Percentiles rank a stretch among this genome's conserved stretches.
These are phyloP conservation scores for Naganishia kalamii DNA, from an alignment of 768 basidiomycete genomes.

Conservation along the genomic window DNA sequence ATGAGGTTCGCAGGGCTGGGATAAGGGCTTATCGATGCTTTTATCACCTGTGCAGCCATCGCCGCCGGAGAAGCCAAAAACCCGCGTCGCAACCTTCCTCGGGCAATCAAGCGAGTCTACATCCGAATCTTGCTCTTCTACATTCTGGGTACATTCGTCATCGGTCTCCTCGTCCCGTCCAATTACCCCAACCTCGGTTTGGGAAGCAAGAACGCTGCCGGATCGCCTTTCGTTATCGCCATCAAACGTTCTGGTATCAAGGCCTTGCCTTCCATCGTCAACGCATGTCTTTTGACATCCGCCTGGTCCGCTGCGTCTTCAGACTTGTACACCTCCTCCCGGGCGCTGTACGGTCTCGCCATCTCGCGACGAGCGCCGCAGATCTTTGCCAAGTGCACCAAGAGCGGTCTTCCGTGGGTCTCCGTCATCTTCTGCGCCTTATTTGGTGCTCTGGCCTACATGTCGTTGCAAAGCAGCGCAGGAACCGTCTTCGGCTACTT, in stretches of 20 bases:
- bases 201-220: slow-evolving; percentile 58
- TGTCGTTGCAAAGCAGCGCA: slow-evolving; percentile 63
- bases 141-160: slow-evolving; percentile 56
- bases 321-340: slow-evolving; percentile 80
- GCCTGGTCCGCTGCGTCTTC: slow-evolving; percentile 89
- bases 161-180: slow-evolving; percentile 64
- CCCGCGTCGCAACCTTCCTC: slow-evolving; percentile 61
- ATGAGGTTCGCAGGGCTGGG: background rate
- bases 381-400: slow-evolving; percentile 65
- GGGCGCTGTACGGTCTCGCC: slow-evolving; percentile 72
- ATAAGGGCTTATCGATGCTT: background rate
- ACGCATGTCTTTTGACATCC: slow-evolving; percentile 64
- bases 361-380: slow-evolving; percentile 71
- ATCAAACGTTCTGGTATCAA: slow-evolving; percentile 69
- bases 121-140: slow-evolving; percentile 69
- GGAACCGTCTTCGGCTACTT: slow-evolving; percentile 73
- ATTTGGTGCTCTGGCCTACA: slow-evolving; percentile 63
- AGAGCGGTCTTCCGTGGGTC: slow-evolving; percentile 68
- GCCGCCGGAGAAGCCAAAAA: slow-evolving; percentile 65
- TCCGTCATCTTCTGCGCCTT: slow-evolving; percentile 63
- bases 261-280: slow-evolving; percentile 65
- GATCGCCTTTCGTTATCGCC: slow-evolving; percentile 87
- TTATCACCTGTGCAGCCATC: slow-evolving; percentile 32
- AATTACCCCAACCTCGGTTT: slow-evolving; percentile 57
- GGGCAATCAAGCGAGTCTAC: slow-evolving; percentile 64